Base-by-base conservation (phyloP, 257 asterid genomes). In the Petunia axillaris region DNA sequence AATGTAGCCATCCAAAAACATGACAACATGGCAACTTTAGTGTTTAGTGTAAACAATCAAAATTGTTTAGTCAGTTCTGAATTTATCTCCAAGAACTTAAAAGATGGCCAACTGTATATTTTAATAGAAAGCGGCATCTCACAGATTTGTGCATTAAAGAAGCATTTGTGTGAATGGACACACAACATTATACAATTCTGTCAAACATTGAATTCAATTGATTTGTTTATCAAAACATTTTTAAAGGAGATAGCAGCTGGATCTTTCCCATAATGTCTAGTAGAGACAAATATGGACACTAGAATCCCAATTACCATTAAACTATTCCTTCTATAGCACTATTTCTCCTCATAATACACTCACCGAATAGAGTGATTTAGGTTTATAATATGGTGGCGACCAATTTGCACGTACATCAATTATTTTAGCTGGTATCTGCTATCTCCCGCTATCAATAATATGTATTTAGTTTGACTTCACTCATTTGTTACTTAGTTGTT, bases 171-270 rank as follows among this genome's bases (percentile, higher is more conserved):
- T 71, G 43, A 71, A 11, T 71, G n/a, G 77, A 71, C 44, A 50
- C 44, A 2, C 60, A 36, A 16, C 60, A 71, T 25, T 71, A 71
- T 70, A 25, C 59, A 70, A 70, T 4, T 70, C 43, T 70, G 43
- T 9, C 5, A 46, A 46, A 70, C 25, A 71, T 71, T 71, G 77
- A 48, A 71, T 71, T 71, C n/a, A 4, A 71, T 71, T 71, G 77
- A 25, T 46, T 71, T 71, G 25, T 16, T 71, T 46, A 9, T 43
- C 8, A 71, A 71, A 9, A 70, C 25, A 9, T 52, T 52, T 71
- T 48, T 71, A 15, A 71, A 71, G 60, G 35, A 71, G 44, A 71
- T 71, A 71, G 60, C 6, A 35, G 77, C 77, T 11, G 77, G 44
- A 71, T 71, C 60, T 48, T 25, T 71, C 25, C 77, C 60, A 48